phyloP scores from a whole-genome alignment of 2,329 filamentous ascomycete genomes.

The Elsinoe perseae region DNA sequence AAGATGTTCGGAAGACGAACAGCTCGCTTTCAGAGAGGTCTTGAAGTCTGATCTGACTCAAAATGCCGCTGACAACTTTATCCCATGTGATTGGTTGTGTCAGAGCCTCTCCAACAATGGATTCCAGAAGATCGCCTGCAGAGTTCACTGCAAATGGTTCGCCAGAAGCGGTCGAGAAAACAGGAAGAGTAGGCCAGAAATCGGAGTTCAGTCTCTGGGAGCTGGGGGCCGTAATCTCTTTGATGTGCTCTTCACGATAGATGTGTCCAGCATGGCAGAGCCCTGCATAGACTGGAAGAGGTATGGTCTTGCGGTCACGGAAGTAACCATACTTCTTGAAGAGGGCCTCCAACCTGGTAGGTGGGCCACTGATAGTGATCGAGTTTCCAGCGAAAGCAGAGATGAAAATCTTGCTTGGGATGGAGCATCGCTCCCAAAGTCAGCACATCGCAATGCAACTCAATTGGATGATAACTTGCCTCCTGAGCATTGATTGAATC shows the following conservation, averaged over 20 bases:
- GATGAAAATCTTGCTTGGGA: conserved; percentile 25
- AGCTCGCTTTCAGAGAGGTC: conserved; percentile 14
- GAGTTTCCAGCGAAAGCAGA: conserved; percentile 26
- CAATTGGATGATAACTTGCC: conserved; percentile 15
- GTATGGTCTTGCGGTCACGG: conserved; percentile 17
- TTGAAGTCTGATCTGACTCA: conserved; percentile 7
- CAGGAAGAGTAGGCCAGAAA: conserved; percentile 23
- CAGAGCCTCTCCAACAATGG: conserved; percentile 21
- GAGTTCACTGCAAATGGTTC: conserved; percentile 24
- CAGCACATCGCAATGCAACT: background rate
- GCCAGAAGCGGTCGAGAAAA: conserved; percentile 31
- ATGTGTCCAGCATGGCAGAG: conserved; percentile 28
- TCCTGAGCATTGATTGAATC: conserved; percentile 28
- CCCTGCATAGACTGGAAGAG: conserved; percentile 25
- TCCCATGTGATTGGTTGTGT: conserved; percentile 26
- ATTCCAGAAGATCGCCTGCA: conserved; percentile 21
- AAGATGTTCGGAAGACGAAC: conserved; percentile 21
- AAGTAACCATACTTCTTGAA: conserved; percentile 24
- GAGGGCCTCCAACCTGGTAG: conserved; percentile 24
- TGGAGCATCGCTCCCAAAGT: conserved; percentile 15
- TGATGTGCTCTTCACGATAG: conserved; percentile 26
- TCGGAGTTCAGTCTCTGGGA: background rate
- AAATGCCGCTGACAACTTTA: conserved; percentile 24
- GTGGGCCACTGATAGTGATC: conserved; percentile 29
- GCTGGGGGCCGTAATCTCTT: conserved; percentile 23